These are phyloP conservation scores for Boeremia exigua DNA, from an alignment of 2,329 filamentous ascomycete species.

Conservation along the genomic window DNA sequence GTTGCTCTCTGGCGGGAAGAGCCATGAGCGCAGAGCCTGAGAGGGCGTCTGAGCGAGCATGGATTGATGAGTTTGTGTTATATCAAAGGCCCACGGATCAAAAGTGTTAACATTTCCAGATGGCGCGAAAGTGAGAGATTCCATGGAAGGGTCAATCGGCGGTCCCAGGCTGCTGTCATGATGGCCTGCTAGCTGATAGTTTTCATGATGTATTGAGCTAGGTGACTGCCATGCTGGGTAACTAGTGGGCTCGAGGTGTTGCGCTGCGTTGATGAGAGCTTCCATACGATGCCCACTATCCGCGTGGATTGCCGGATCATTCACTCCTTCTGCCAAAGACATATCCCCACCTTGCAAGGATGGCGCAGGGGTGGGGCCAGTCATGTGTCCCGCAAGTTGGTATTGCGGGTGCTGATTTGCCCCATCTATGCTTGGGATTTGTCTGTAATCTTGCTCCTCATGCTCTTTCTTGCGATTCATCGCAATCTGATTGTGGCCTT, in stretches of 20 bases:
- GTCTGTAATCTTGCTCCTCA: constrained; percentile 36
- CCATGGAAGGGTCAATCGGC: constrained; percentile 47
- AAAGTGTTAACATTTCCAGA: constrained; percentile 43
- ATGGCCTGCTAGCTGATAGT: constrained; percentile 35
- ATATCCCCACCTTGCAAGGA: constrained; percentile 15
- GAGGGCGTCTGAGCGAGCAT: constrained; percentile 45
- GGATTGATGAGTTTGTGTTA: constrained; percentile 46
- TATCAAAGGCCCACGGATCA: constrained; percentile 47
- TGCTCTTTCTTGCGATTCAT: constrained; percentile 44
- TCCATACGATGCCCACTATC: constrained; percentile 44
- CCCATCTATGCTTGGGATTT: constrained; percentile 29
- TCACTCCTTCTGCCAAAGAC: constrained; percentile 4
- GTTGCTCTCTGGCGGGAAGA: constrained; percentile 44
- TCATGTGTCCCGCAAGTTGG: constrained; percentile 12
- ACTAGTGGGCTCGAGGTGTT: constrained; percentile 42
- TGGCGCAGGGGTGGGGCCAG: constrained; percentile 12
- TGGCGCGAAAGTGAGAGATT: constrained; percentile 45
- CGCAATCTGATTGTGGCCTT: constrained; percentile 55
- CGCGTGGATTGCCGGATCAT: constrained; percentile 7
- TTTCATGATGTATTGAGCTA: constrained; percentile 14
- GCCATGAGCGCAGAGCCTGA: constrained; percentile 46
- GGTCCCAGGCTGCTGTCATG: constrained; percentile 43
- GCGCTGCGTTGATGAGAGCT: constrained; percentile 47
- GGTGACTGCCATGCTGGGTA: constrained; percentile 45
- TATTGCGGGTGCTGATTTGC: constrained; percentile 23